Evolutionary conservation across 1,284 basidiomycete genomes (phyloP), one percentile per base, ranked within the genome.

Genomic region (Clitocybe nebularis): DNA sequence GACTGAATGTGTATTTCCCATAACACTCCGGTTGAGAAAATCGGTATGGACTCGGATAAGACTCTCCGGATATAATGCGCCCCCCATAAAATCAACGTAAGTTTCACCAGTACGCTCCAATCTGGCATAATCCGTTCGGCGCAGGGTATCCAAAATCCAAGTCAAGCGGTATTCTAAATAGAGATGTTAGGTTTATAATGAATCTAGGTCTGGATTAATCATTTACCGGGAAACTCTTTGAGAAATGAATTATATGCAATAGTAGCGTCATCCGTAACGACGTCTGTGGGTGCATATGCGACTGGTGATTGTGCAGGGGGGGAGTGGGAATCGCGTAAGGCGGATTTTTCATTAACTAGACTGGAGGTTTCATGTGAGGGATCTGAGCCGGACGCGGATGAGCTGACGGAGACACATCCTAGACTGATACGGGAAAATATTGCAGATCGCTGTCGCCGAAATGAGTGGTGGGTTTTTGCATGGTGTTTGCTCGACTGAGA

Each of bases 1-100:
- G 53, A 84, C 75, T 0, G 87, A 89, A 60, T 90, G 87, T 0
- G 87, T 89, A 58, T 90, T 90, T 5, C 87, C 88, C 50, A 89
- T 74, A 34, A 89, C 72, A 51, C 64, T 78, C 32, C 67, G 68
- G 26, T 70, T 75, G 24, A 90, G 70, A 56, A 88, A 85, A 43
- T 79, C 75, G 28, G 79, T 70, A 51, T 88, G 84, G 4, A 77
- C 74, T 32, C 69, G 73, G 46, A 89, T 73, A 23, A 89, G 75
- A 48, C 79, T 83, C 51, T 85, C 83, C 11, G 87, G 86, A 53
- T 87, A 87, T 23, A 89, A 49, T 56, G 41, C 76, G 23, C 83
- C 87, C 26, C 87, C 88, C 82, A 89, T 90, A 52, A 86, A 89
- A 57, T 90, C 87, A 43, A 89, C 79, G 49, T 90, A 90, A 3